phyloP scores from a whole-genome alignment of 1,139 yeast genomes.

The Tardiomyces depauwii region DNA sequence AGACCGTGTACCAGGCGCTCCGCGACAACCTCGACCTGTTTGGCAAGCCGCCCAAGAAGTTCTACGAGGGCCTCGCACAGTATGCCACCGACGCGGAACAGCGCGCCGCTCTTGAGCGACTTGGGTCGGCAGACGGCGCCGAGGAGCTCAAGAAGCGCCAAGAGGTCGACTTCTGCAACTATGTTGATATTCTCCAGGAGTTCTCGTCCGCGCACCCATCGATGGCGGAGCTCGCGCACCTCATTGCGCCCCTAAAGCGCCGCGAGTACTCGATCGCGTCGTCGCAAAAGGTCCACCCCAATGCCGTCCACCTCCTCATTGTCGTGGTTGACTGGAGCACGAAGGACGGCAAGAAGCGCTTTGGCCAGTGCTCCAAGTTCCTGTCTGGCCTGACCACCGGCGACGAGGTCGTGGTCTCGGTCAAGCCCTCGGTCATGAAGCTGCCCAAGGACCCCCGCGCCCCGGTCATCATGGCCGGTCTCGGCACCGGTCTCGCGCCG shows the following conservation, averaged over 20 bases:
- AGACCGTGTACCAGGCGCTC: constrained; percentile 75
- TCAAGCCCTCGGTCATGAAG: constrained; percentile 96
- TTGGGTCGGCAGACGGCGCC: constrained; percentile 76
- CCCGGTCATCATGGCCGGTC: constrained; percentile 94
- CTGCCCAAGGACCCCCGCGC: constrained; percentile 77
- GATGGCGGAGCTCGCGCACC: constrained; percentile 55
- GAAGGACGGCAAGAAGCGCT: constrained; percentile 73
- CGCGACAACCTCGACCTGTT: constrained; percentile 74
- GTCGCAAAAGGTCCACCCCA: constrained; percentile 84
- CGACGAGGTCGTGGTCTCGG: constrained; percentile 82
- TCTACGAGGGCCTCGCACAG: constrained; percentile 71
- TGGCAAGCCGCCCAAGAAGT: constrained; percentile 94
- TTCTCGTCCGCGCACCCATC: constrained; percentile 77
- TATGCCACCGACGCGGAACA: constrained; percentile 65
- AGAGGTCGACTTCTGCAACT: constrained; percentile 73
- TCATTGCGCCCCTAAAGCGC: constrained; percentile 83
- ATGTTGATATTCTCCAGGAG: constrained; percentile 70
- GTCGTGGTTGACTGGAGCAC: constrained; percentile 98
- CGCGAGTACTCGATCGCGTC: constrained; percentile 99
- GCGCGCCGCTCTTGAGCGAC: constrained; percentile 40
- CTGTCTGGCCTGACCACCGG: constrained; percentile 72
- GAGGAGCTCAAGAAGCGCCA: constrained; percentile 75
- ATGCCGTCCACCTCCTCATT: constrained; percentile 80
- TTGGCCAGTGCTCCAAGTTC: constrained; percentile 90
- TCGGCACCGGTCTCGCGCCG: constrained; percentile 98